Percentiles rank a stretch among this genome's conserved stretches.
Conservation (phyloP, 2,329 filamentous ascomycete species). For the Hymenoscyphus scutula region DNA sequence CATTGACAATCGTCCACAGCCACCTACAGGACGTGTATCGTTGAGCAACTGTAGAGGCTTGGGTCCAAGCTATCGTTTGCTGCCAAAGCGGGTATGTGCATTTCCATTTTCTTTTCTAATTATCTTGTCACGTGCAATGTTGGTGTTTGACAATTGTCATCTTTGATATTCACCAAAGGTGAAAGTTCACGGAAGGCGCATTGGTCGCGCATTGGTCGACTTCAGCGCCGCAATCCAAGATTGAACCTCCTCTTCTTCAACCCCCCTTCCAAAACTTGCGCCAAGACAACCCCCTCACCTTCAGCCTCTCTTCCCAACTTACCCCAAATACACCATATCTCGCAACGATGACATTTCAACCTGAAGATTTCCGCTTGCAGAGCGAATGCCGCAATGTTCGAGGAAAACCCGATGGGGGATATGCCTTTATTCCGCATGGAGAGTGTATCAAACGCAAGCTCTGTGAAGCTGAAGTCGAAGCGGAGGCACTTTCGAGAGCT, state of each 20-base stretch:
- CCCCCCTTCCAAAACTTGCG: neutral
- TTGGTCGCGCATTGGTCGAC: neutral
- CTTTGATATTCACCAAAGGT: neutral
- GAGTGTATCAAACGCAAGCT: neutral
- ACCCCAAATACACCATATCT: neutral
- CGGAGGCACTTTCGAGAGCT: neutral
- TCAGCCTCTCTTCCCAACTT: neutral
- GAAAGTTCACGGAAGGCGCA: neutral
- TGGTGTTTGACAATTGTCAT: neutral
- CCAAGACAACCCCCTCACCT: neutral
- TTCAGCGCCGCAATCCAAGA: neutral
- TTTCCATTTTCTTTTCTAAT: neutral
- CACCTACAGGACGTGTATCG: constrained; percentile 79
- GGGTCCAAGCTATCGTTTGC: constrained; percentile 88
- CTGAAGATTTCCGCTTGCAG: neutral
- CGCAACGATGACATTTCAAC: neutral
- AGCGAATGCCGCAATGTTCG: neutral
- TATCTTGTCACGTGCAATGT: neutral
- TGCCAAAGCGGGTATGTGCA: constrained; percentile 70
- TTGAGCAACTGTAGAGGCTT: constrained; percentile 94
- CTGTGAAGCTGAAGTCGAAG: neutral
- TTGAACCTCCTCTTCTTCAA: neutral
- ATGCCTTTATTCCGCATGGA: constrained; percentile 3
- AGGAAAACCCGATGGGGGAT: neutral
- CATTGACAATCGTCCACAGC: constrained; percentile 73